Percentiles rank a stretch among this genome's conserved stretches.
Conservation (phyloP, 208 protist species). For the Trypanosoma boissoni region DNA sequence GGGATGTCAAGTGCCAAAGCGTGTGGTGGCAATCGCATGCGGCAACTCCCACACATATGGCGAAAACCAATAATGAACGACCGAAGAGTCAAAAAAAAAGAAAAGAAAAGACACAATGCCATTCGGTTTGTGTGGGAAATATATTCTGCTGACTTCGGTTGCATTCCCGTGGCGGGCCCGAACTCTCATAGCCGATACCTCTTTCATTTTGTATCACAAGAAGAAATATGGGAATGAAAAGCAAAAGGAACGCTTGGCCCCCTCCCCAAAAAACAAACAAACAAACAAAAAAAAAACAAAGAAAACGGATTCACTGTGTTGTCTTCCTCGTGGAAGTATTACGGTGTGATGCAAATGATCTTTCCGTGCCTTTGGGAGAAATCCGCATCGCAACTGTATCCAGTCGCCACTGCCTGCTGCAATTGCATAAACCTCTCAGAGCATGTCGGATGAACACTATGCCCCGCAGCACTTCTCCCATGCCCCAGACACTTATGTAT, state of each 20-base stretch:
- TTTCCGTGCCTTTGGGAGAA: constrained; percentile 14
- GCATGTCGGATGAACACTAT: no score
- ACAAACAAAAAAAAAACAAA: constrained; percentile 12
- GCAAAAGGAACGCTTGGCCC: constrained; percentile 12
- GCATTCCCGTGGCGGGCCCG: constrained; percentile 2
- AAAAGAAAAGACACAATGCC: constrained; percentile 4
- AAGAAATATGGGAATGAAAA: constrained; percentile 21
- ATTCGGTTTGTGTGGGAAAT: constrained; percentile 10
- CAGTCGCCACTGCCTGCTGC: constrained; percentile 12
- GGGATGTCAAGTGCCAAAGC: no score
- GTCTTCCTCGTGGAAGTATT: constrained; percentile 1
- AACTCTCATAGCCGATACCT: constrained; percentile 8
- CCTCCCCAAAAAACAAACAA: no score
- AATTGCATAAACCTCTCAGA: no score
- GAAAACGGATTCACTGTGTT: constrained; percentile 11
- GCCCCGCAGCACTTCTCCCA: no score
- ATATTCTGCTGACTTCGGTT: neutral
- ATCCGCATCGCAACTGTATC: constrained; percentile 15
- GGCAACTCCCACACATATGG: constrained; percentile 10
- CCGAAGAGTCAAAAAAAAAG: no score
- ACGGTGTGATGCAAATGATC: constrained; percentile 18
- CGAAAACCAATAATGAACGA: constrained; percentile 14
- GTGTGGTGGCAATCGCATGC: constrained; percentile 13
- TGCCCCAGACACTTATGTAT: neutral
- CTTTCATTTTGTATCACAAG: constrained; percentile 13